These are phyloP conservation scores for Candolleomyces eurysporus DNA, from an alignment of 768 basidiomycete genomes.

Conservation along the genomic window DNA sequence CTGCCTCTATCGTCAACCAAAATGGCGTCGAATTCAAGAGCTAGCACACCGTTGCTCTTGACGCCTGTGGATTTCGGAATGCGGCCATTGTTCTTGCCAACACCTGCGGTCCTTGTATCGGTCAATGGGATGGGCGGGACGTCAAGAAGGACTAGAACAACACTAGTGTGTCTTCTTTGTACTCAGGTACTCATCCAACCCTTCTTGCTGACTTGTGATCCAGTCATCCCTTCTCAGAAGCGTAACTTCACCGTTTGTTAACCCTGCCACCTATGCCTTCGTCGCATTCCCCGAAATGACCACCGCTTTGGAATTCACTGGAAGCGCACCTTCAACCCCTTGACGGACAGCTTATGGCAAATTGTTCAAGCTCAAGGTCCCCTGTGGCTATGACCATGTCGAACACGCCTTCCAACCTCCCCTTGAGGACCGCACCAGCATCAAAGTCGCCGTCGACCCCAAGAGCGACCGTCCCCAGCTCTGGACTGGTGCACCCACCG, in stretches of 20 bases:
- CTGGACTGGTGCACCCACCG: constrained; percentile 88
- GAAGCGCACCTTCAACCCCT: constrained; percentile 94
- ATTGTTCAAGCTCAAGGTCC: constrained; percentile 93
- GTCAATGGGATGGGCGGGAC: constrained; percentile 97
- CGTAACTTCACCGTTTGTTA: constrained; percentile 99
- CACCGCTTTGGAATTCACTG: constrained; percentile 95
- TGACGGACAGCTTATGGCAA: constrained; percentile 94
- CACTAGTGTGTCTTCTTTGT: constrained; percentile 65
- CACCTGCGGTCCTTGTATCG: constrained; percentile 98
- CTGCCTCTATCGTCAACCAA: too few species aligned
- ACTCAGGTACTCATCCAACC: neutral
- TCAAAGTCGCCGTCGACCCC: constrained; percentile 83
- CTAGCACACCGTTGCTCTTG: too few species aligned
- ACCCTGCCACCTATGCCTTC: constrained; percentile 97
- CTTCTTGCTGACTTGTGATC: constrained; percentile 10
- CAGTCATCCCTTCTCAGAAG: constrained; percentile 99
- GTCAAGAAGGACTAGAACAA: constrained; percentile 96
- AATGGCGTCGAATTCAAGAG: too few species aligned
- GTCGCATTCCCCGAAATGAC: constrained; percentile 94
- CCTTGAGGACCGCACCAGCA: constrained; percentile 77
- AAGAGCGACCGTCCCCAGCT: constrained; percentile 88
- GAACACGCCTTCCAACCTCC: constrained; percentile 97
- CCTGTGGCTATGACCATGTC: constrained; percentile 94
- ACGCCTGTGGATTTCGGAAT: constrained; percentile 87
- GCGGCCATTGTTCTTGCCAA: constrained; percentile 96